Percentiles rank a stretch among this genome's conserved stretches.
phyloP scores from a whole-genome alignment of 176 grass and related monocot genomes.

The Rhynchospora pubera region DNA sequence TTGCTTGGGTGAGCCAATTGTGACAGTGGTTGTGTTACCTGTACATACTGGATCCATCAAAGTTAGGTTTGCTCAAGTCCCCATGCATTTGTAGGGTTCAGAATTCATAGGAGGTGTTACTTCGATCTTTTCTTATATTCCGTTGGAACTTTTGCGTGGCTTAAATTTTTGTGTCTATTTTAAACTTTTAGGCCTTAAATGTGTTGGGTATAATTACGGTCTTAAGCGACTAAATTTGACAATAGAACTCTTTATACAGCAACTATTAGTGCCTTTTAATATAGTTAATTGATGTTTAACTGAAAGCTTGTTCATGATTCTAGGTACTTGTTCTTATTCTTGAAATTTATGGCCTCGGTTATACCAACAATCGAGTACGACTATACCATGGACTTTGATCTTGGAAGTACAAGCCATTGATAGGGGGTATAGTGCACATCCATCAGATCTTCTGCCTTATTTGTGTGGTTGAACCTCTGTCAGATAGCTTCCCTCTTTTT shows the following conservation, averaged over 20 bases:
- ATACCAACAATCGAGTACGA: constrained; percentile 96
- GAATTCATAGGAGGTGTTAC: not conserved
- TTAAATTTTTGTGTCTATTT: not conserved
- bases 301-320: not conserved
- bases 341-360: constrained; percentile 92
- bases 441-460: constrained; percentile 4
- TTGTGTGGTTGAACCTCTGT: not conserved
- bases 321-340: constrained; percentile 96
- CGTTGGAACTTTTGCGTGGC: not conserved
- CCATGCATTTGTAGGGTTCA: not conserved
- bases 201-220: not conserved
- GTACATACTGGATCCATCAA: not conserved
- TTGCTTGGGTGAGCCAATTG: not conserved
- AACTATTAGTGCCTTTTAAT: not conserved
- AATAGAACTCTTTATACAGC: not conserved
- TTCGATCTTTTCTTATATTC: not conserved
- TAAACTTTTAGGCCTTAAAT: not conserved
- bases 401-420: constrained; percentile 66
- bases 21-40: not conserved
- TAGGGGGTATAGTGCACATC: constrained; percentile 6
- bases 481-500: not conserved
- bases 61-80: not conserved
- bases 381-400: constrained; percentile 94
- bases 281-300: not conserved
- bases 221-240: not conserved